Percentiles rank a stretch among this genome's conserved stretches.
Conservation (phyloP, 306 rosid species). For the Delonix regia region DNA sequence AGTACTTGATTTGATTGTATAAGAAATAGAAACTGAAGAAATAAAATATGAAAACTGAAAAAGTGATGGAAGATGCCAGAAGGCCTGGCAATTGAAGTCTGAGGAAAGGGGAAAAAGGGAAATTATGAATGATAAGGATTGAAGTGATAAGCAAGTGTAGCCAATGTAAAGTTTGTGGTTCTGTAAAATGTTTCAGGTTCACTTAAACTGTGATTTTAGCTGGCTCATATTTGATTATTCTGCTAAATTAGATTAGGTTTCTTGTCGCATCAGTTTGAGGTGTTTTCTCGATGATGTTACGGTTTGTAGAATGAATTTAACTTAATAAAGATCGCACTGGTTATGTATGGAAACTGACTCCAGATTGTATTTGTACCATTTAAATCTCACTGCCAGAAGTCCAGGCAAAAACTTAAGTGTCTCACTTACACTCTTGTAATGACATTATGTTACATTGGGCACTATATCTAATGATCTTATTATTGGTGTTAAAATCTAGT, state of each 20-base stretch:
- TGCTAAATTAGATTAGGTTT: background rate
- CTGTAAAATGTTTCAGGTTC: background rate
- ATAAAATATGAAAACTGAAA: background rate
- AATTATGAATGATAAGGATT: background rate
- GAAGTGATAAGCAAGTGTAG: background rate
- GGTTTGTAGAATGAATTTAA: background rate
- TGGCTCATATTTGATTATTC: background rate
- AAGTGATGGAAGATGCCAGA: background rate
- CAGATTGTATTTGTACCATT: background rate
- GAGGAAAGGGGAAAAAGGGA: background rate
- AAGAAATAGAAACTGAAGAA: background rate
- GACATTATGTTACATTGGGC: slow-evolving; percentile 19
- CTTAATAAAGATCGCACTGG: background rate
- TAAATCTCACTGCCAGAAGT: background rate
- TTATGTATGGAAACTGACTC: slow-evolving; percentile 17
- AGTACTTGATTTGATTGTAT: too few relatives aligned
- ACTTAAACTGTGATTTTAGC: too few relatives aligned
- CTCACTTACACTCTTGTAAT: background rate
- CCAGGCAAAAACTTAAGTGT: slow-evolving; percentile 2
- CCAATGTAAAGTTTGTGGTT: slow-evolving; percentile 2
- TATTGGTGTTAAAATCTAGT: slow-evolving; percentile 2
- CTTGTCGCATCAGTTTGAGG: background rate
- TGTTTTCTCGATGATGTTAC: background rate
- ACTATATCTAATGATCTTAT: background rate
- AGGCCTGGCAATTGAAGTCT: background rate